Evolutionary conservation across 2,329 filamentous ascomycete species (phyloP), one percentile per base, ranked within the genome.

Genomic region (Aspergillus uvarum): DNA sequence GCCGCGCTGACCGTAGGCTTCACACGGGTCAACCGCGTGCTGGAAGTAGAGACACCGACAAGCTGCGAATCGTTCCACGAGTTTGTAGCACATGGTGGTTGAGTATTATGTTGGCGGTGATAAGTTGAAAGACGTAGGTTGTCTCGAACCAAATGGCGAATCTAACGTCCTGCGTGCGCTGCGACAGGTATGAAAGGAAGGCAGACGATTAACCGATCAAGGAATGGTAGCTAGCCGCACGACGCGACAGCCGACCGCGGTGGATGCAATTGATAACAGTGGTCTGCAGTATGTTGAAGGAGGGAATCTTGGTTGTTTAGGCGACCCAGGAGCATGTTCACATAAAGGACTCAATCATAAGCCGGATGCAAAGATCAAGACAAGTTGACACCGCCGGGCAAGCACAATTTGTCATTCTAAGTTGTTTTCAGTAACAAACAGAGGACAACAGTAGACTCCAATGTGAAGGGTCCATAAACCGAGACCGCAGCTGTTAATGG

Each of bases 41-140:
- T 89, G 84, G 81, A 94, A 91, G 82, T 96, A 96, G 68, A 94
- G 83, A 78, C 92, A 96, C 65, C 87, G 85, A 83, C 92, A 96
- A 58, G 89, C 90, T 58, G 92, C 88, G 81, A 92, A 96, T 60
- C 91, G 84, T 77, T 96, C 92, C 69, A 94, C 82, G 63, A 96
- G 79, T 79, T 93, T 90, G 72, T 91, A 93, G 73, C 92, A 96
- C 92, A 96, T 96, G 63, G 66, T 82, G 74, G 71, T 8, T 47
- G 54, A n/a, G 42, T 6, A n/a, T 47, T 7, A 22, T 55, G 29
- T 21, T 24, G 24, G 50, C 29, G 38, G 47, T 6, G 22, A 53
- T 11, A 19, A 47, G 32, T 44, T n/a, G 22, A 35, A 42, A 35
- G 22, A 21, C 31, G 10, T n/a, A 14, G 44, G 14, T 38, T 22